phyloP scores from a whole-genome alignment of 2,329 filamentous ascomycete species.

The Metarhizium humberi region DNA sequence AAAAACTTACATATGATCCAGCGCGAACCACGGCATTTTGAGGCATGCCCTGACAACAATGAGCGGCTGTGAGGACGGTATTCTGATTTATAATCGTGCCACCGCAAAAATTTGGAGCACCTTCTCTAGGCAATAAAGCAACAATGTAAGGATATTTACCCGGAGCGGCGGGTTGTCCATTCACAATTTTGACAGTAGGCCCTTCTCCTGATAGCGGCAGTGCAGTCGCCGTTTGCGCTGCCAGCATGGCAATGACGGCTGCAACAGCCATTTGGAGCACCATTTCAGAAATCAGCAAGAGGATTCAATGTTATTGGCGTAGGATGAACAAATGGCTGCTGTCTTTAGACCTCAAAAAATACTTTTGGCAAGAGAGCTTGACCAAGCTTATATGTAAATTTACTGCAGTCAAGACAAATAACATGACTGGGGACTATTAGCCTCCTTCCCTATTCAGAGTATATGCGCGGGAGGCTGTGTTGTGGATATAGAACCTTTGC shows the following conservation, averaged over 20 bases:
- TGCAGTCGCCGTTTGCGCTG: background rate
- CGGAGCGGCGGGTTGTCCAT: background rate
- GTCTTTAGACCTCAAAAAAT: background rate
- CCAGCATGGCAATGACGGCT: background rate
- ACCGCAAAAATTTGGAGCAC: background rate
- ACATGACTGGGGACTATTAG: background rate
- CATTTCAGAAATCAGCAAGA: background rate
- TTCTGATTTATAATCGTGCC: background rate
- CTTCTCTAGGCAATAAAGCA: background rate
- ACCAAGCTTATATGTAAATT: background rate
- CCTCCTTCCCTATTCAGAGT: background rate
- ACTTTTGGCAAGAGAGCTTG: background rate
- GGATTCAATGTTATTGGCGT: background rate
- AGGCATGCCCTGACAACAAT: background rate
- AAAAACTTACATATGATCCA: background rate
- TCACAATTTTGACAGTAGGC: background rate
- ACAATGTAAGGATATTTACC: background rate
- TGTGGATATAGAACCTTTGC: background rate
- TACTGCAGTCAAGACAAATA: background rate
- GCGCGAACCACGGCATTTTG: background rate
- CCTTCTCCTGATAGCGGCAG: background rate
- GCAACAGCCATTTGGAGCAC: background rate
- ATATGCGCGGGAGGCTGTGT: background rate
- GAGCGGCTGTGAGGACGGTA: background rate
- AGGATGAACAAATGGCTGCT: background rate